Conservation (phyloP, 345 rosid species). For the Acer negundo region DNA sequence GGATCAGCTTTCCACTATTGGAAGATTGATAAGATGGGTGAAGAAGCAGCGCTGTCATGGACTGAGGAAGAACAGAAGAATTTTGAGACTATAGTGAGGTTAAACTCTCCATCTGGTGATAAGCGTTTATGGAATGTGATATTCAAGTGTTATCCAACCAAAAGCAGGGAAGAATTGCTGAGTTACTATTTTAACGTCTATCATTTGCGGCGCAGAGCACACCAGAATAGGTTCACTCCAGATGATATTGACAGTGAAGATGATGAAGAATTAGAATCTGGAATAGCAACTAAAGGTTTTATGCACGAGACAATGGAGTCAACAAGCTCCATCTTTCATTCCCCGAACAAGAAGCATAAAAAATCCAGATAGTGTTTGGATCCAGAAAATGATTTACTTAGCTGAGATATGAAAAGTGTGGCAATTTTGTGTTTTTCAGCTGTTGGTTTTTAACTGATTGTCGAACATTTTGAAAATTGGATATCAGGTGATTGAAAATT, state of each 20-base stretch:
- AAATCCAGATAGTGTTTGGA: conserved; percentile 19
- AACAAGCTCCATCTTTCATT: conserved; percentile 42
- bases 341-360: conserved; percentile 57
- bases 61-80: conserved; percentile 50
- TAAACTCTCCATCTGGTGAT: conserved; percentile 37
- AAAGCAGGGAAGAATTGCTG: conserved; percentile 59
- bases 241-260: conserved; percentile 64
- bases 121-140: conserved; percentile 53
- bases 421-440: conserved; percentile 4
- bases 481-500: background rate
- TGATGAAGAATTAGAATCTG: conserved; percentile 46
- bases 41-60: conserved; percentile 60
- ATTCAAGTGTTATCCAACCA: conserved; percentile 40
- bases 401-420: conserved; percentile 11
- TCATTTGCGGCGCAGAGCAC: conserved; percentile 71
- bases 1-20: conserved; percentile 64
- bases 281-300: conserved; percentile 25
- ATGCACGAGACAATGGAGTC: conserved; percentile 33
- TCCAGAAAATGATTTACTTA: background rate
- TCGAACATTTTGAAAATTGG: background rate
- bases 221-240: conserved; percentile 62
- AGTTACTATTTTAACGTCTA: conserved; percentile 78
- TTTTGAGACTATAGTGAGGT: conserved; percentile 47
- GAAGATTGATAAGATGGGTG: conserved; percentile 78
- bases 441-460: background rate